These are phyloP conservation scores for Blastomyces percursus DNA, from an alignment of 2,329 filamentous ascomycete species.

Conservation along the genomic window DNA sequence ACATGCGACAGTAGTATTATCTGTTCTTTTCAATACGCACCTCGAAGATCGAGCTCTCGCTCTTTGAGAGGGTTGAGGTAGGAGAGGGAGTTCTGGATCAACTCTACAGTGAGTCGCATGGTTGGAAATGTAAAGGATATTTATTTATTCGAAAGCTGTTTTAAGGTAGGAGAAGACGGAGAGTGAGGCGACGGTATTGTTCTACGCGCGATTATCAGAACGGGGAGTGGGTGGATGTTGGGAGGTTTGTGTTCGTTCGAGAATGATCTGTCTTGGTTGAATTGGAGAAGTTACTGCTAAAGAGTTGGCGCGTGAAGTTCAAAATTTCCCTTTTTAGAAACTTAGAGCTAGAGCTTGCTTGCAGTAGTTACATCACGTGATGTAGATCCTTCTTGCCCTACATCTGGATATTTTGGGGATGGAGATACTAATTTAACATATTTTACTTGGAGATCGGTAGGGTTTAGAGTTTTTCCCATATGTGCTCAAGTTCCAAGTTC, in stretches of 20 bases:
- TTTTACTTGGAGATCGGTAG: too few species aligned
- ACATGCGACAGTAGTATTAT: constrained; percentile 79
- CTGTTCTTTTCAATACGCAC: constrained; percentile 92
- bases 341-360: neutral
- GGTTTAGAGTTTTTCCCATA: neutral
- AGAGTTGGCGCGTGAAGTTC: neutral
- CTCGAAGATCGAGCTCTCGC: constrained; percentile 97
- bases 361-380: neutral
- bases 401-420: too few species aligned
- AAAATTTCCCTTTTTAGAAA: neutral
- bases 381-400: too few species aligned
- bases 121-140: constrained; percentile 16
- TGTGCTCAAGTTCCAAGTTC: neutral
- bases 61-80: constrained; percentile 99
- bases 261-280: neutral
- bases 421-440: too few species aligned
- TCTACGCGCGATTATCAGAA: constrained; percentile 16
- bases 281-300: neutral
- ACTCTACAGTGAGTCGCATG: constrained; percentile 93
- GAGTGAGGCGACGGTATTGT: constrained; percentile 16
- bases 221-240: neutral
- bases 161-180: constrained; percentile 10
- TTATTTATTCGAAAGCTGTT: neutral
- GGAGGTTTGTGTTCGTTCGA: neutral
- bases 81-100: constrained; percentile 88